Percentiles rank a stretch among this genome's conserved stretches.
phyloP scores from a whole-genome alignment of 306 rosid species.

The Begonia fuchsioides region DNA sequence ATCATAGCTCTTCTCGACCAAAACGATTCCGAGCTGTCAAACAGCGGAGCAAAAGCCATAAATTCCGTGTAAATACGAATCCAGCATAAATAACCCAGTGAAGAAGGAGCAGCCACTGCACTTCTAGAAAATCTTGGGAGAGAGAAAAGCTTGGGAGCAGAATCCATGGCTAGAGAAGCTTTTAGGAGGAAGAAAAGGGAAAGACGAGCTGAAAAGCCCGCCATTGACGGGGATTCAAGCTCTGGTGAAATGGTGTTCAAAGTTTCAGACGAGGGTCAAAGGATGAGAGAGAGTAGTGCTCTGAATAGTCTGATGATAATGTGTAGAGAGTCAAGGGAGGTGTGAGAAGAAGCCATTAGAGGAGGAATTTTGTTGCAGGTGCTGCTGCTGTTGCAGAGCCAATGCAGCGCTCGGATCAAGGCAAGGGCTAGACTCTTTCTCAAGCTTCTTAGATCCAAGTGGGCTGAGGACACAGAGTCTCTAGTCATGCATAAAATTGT shows the following conservation, averaged over 20 bases:
- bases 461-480: no score
- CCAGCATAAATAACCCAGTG: conserved; percentile 28
- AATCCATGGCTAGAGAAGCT: conserved; percentile 55
- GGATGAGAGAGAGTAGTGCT: conserved; percentile 61
- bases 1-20: conserved; percentile 16
- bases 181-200: conserved; percentile 28
- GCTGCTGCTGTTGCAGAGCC: conserved; percentile 67
- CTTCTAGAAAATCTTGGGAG: conserved; percentile 29
- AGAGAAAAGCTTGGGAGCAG: conserved; percentile 21
- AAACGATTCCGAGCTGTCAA: conserved; percentile 30
- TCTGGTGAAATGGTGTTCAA: conserved; percentile 53
- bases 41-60: conserved; percentile 43
- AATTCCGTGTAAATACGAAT: conserved; percentile 26
- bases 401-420: conserved; percentile 43
- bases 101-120: conserved; percentile 36
- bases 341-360: conserved; percentile 51
- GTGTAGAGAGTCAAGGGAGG: conserved; percentile 32
- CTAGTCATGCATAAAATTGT: no score
- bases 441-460: conserved; percentile 46
- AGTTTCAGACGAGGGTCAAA: conserved; percentile 34
- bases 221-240: conserved; percentile 23
- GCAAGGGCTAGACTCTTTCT: conserved; percentile 65
- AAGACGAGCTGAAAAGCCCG: conserved; percentile 22
- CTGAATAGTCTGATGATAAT: conserved; percentile 32
- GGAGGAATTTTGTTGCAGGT: conserved; percentile 50